These are phyloP conservation scores for Eleusine coracana DNA, from an alignment of 176 grass and related monocot genomes.

Conservation along the genomic window DNA sequence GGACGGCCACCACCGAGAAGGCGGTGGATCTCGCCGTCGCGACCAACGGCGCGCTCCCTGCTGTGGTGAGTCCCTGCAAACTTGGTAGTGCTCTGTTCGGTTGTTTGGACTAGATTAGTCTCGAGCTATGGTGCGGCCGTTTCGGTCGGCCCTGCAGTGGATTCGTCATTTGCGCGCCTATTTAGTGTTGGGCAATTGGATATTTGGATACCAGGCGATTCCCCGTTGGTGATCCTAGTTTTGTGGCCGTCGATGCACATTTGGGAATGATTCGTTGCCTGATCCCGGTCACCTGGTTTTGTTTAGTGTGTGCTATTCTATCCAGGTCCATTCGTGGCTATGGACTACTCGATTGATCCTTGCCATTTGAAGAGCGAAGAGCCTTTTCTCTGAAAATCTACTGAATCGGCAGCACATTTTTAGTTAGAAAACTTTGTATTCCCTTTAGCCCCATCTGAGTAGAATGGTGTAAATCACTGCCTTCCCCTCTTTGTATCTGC, in stretches of 20 bases:
- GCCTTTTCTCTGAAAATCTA: neutral
- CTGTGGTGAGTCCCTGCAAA: slow-evolving; percentile 37
- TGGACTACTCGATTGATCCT: slow-evolving; percentile 10
- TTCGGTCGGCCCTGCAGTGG: neutral
- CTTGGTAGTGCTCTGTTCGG: neutral
- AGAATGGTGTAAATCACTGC: neutral
- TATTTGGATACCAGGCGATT: slow-evolving; percentile 8
- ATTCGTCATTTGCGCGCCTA: neutral
- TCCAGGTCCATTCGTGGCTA: neutral
- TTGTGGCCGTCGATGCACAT: neutral
- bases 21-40: slow-evolving; percentile 52
- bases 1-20: slow-evolving; percentile 41
- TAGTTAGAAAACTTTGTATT: neutral
- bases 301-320: neutral
- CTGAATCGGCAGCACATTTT: neutral
- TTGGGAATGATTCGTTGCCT: neutral
- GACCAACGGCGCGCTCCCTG: slow-evolving; percentile 61
- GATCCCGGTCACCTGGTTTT: neutral
- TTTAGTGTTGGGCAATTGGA: neutral
- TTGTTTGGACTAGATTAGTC: slow-evolving; percentile 5
- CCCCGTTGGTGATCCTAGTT: neutral
- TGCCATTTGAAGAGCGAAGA: neutral
- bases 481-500: neutral
- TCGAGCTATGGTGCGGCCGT: neutral
- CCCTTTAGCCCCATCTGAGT: neutral